phyloP scores from a whole-genome alignment of 2,329 filamentous ascomycete species.

The Arthrobotrys musiformis region DNA sequence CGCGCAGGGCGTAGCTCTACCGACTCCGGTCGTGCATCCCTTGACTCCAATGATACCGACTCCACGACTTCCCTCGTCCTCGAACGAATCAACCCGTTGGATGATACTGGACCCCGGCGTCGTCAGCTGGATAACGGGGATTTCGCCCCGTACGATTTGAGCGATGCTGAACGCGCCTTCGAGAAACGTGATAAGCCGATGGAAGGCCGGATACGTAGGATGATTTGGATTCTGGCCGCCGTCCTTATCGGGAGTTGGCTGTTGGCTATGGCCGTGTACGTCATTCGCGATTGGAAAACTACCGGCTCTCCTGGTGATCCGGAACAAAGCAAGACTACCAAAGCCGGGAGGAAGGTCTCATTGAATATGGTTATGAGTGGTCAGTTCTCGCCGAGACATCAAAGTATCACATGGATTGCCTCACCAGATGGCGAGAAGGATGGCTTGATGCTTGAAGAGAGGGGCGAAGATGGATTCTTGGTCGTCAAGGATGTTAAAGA shows the following conservation, averaged over 20 bases:
- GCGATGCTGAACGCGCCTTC: constrained; percentile 63
- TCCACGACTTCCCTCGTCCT: constrained; percentile 86
- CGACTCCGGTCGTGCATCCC: constrained; percentile 64
- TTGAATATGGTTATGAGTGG: constrained; percentile 76
- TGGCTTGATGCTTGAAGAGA: constrained; percentile 82
- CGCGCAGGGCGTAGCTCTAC: constrained; percentile 37
- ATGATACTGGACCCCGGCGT: constrained; percentile 60
- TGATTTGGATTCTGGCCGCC: constrained; percentile 71
- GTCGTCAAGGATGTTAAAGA: constrained; percentile 85
- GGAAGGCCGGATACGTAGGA: constrained; percentile 73
- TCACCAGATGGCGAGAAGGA: constrained; percentile 79
- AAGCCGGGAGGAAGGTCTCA: constrained; percentile 74
- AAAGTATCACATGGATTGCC: constrained; percentile 79
- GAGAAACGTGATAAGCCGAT: constrained; percentile 67
- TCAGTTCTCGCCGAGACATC: constrained; percentile 72
- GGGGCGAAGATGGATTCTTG: constrained; percentile 72
- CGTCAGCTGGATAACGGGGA: constrained; percentile 65
- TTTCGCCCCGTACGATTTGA: constrained; percentile 66
- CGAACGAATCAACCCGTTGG: constrained; percentile 74
- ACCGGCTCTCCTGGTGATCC: constrained; percentile 74
- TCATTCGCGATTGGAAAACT: constrained; percentile 74
- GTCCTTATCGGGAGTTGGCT: constrained; percentile 76
- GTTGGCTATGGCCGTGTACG: constrained; percentile 73
- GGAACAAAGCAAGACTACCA: constrained; percentile 67
- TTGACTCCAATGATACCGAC: constrained; percentile 76